These are phyloP conservation scores for Psophocarpus tetragonolobus DNA, from an alignment of 306 rosid species.

Conservation along the genomic window DNA sequence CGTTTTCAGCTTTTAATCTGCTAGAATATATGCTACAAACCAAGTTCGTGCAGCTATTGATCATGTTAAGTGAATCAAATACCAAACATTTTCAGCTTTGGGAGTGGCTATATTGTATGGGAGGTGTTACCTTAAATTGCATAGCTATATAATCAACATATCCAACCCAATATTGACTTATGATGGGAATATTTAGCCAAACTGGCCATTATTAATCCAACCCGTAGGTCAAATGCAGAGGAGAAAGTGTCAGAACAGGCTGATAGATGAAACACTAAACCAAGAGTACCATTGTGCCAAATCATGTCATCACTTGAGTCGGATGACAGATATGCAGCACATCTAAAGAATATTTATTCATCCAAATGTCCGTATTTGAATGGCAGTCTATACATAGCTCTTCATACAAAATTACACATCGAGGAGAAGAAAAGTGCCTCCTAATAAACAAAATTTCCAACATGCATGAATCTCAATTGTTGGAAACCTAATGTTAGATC, in stretches of 20 bases:
- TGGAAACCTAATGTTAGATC: slow-evolving; percentile 32
- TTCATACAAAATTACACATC: slow-evolving; percentile 33
- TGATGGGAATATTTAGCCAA: not conserved
- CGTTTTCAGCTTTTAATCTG: no score
- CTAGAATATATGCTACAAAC: not conserved
- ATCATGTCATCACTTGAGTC: not conserved
- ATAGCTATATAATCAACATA: not conserved
- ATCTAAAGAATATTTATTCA: slow-evolving; percentile 30
- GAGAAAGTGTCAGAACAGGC: not conserved
- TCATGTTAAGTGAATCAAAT: not conserved
- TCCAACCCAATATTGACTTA: not conserved
- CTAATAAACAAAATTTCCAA: slow-evolving; percentile 39
- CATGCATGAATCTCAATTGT: slow-evolving; percentile 25
- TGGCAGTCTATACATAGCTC: slow-evolving; percentile 34
- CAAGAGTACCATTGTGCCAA: not conserved
- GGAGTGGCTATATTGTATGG: not conserved
- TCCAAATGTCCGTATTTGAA: slow-evolving; percentile 15
- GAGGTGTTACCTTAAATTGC: not conserved
- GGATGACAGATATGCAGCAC: not conserved
- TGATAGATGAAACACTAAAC: not conserved
- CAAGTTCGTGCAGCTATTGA: not conserved
- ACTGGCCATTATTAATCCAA: not conserved
- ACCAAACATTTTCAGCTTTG: not conserved
- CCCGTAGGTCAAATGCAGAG: not conserved
- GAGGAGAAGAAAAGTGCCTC: slow-evolving; percentile 23